Percentiles rank a stretch among this genome's conserved stretches.
Conservation (phyloP, 139 green algal genomes). For the Micractinium conductrix region DNA sequence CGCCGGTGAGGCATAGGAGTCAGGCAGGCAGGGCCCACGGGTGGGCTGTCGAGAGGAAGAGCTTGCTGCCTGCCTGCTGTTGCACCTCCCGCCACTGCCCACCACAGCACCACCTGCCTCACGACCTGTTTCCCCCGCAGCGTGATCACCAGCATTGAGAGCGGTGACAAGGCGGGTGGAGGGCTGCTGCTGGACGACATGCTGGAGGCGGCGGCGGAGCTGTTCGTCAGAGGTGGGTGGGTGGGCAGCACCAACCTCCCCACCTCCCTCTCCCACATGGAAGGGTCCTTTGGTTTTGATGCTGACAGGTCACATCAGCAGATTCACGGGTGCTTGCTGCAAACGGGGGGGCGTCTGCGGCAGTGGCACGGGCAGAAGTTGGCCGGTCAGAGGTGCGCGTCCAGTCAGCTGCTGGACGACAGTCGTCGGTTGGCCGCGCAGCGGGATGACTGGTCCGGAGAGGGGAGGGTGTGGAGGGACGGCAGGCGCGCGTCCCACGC, state of each 20-base stretch:
- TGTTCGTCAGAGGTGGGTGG: conserved; percentile 2
- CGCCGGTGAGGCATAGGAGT: conserved; percentile 2
- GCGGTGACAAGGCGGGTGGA: conserved; percentile 10
- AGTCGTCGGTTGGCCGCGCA: too few species aligned
- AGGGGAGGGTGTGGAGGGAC: background rate
- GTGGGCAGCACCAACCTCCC: too few species aligned
- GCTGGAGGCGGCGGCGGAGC: background rate
- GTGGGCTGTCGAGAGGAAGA: too few species aligned
- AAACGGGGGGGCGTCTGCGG: too few species aligned
- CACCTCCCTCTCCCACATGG: too few species aligned
- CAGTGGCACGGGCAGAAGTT: background rate
- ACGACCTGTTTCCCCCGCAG: background rate
- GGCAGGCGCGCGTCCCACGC: background rate
- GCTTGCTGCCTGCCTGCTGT: too few species aligned
- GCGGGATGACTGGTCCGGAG: background rate
- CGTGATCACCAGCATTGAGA: conserved; percentile 20
- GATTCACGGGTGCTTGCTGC: too few species aligned
- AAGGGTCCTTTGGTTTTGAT: too few species aligned
- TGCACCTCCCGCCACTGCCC: background rate
- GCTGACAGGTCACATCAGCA: too few species aligned
- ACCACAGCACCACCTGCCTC: background rate
- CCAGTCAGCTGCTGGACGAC: too few species aligned
- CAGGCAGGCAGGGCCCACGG: too few species aligned
- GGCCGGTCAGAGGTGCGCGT: too few species aligned
- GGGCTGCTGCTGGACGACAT: conserved; percentile 9